Percentiles rank a stretch among this genome's conserved stretches.
Evolutionary conservation across 2,329 filamentous ascomycete genomes (phyloP).

Genomic region (Xylariales sp.): DNA sequence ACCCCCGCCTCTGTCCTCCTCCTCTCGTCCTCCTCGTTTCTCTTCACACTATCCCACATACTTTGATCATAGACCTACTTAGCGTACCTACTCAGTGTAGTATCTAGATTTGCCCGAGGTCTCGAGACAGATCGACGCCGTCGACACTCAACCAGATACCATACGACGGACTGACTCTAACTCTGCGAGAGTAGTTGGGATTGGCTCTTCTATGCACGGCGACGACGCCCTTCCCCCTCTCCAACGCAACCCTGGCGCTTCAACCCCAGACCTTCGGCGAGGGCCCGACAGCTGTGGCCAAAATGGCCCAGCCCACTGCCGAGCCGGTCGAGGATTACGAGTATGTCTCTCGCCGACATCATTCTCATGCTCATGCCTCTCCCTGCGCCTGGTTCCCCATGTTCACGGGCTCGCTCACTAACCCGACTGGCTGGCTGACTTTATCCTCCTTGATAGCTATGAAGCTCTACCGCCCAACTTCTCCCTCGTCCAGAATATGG

Average conservation of each 20-base stretch:
- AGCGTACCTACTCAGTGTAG: too few species aligned
- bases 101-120: background rate
- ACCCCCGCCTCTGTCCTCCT: background rate
- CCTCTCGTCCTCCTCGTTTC: background rate
- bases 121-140: background rate
- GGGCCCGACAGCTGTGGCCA: constrained; percentile 74
- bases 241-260: constrained; percentile 70
- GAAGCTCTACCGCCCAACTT: constrained; percentile 95
- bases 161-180: background rate
- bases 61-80: background rate
- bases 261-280: constrained; percentile 70
- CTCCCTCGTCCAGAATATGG: constrained; percentile 93
- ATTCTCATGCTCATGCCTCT: background rate
- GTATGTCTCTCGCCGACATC: constrained; percentile 57
- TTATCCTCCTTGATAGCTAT: constrained; percentile 66
- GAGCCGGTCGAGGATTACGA: constrained; percentile 74
- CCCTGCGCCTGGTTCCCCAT: background rate
- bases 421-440: background rate
- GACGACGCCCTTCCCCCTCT: constrained; percentile 25
- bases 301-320: constrained; percentile 75
- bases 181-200: constrained; percentile 12
- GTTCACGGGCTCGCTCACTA: too few species aligned
- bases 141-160: background rate
- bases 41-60: background rate
- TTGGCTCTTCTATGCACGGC: constrained; percentile 28